Evolutionary conservation across 495 filamentous ascomycete species (phyloP).

Genomic region (Hypoxylon fragiforme): DNA sequence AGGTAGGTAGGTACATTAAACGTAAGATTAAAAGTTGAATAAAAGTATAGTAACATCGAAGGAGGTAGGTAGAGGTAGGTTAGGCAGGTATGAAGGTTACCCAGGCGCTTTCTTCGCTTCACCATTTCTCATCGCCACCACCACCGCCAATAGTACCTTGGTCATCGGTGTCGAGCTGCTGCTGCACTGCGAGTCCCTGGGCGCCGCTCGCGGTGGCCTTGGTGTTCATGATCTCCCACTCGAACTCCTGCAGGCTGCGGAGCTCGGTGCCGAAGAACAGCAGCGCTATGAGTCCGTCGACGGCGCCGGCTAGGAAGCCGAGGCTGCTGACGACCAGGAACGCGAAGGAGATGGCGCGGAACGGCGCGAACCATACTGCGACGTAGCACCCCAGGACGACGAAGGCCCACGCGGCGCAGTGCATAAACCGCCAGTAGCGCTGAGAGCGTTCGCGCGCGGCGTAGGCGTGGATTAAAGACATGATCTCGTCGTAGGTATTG

Average conservation of each 20-base stretch:
- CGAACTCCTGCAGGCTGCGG: slow-evolving; percentile 85
- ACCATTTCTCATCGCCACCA: slow-evolving; percentile 10
- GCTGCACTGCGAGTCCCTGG: slow-evolving; percentile 23
- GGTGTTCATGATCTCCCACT: slow-evolving; percentile 86
- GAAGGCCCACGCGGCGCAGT: slow-evolving; percentile 69
- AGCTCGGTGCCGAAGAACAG: slow-evolving; percentile 85
- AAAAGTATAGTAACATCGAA: too few relatives aligned
- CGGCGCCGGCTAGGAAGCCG: slow-evolving; percentile 70
- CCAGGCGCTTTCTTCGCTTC: too few relatives aligned
- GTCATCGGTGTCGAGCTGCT: slow-evolving; percentile 16
- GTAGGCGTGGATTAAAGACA: slow-evolving; percentile 68
- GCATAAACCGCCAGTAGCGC: slow-evolving; percentile 66
- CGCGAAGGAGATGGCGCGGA: slow-evolving; percentile 77
- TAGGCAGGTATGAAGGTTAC: too few relatives aligned
- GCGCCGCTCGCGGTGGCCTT: slow-evolving; percentile 41
- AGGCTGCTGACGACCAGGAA: slow-evolving; percentile 77
- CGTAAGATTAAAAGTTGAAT: background rate
- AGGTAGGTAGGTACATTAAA: background rate
- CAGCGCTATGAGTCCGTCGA: slow-evolving; percentile 84
- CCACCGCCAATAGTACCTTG: slow-evolving; percentile 8
- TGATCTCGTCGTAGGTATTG: slow-evolving; percentile 70
- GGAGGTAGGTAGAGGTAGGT: too few relatives aligned
- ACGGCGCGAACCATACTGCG: slow-evolving; percentile 82
- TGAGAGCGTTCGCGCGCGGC: slow-evolving; percentile 68
- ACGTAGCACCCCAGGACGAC: slow-evolving; percentile 72